These are phyloP conservation scores for Hypoxylon sp. DNA, from an alignment of 2,329 filamentous ascomycete species.

Conservation along the genomic window DNA sequence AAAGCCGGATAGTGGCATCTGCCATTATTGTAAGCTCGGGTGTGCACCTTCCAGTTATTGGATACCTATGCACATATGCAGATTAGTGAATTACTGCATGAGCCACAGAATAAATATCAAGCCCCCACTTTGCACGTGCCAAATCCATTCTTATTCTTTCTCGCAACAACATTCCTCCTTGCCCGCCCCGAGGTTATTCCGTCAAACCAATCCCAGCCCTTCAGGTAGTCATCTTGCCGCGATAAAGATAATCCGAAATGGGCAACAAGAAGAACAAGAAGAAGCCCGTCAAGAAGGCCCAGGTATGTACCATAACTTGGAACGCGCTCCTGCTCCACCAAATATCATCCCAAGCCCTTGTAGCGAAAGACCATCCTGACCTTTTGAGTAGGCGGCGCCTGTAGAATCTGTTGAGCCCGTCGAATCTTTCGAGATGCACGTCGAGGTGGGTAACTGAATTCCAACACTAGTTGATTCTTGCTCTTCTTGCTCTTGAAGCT, in stretches of 20 bases:
- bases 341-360: slow-evolving; percentile 14
- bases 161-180: background rate
- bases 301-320: background rate
- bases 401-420: background rate
- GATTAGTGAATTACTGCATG: too few relatives aligned
- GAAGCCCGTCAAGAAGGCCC: background rate
- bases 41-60: too few relatives aligned
- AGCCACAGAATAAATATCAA: background rate
- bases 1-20: too few relatives aligned
- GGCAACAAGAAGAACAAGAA: slow-evolving; percentile 3
- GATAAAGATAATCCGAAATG: slow-evolving; percentile 14
- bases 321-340: slow-evolving; percentile 1
- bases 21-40: too few relatives aligned
- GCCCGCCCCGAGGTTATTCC: background rate
- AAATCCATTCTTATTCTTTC: slow-evolving; percentile 8
- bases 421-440: slow-evolving; percentile 46
- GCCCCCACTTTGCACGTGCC: background rate
- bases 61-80: too few relatives aligned
- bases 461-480: background rate
- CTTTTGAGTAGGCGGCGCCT: background rate
- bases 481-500: too few relatives aligned
- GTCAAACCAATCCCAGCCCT: background rate
- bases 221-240: background rate
- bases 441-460: slow-evolving; percentile 48
- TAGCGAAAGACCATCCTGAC: background rate